Evolutionary conservation across 345 rosid genomes (phyloP).

Genomic region (Combretum micranthum): DNA sequence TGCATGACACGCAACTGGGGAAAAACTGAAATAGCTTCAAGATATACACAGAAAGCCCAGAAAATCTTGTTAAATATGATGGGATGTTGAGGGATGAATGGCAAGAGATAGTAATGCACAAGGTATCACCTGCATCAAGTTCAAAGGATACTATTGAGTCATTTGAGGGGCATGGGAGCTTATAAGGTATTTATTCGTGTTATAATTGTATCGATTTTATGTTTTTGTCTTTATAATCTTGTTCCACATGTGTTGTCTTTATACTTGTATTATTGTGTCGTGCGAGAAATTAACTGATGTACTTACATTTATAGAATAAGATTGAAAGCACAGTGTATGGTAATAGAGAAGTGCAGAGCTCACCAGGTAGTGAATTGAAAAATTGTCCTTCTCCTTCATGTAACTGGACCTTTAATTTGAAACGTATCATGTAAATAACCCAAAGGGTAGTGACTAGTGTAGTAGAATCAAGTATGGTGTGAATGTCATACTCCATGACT

Average conservation of each 20-base stretch:
- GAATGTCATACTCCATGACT: slow-evolving; percentile 99
- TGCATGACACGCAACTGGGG: slow-evolving; percentile 98
- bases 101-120: slow-evolving; percentile 67
- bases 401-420: slow-evolving; percentile 82
- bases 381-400: slow-evolving; percentile 94
- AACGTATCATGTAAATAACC: slow-evolving; percentile 97
- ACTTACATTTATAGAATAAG: no score
- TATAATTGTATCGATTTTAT: no score
- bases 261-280: no score
- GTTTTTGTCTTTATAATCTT: no score
- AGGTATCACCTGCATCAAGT: slow-evolving; percentile 57
- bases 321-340: background rate
- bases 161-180: no score
- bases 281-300: no score
- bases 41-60: slow-evolving; percentile 94
- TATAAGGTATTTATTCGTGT: no score
- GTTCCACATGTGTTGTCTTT: no score
- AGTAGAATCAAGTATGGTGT: slow-evolving; percentile 85
- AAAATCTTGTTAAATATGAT: slow-evolving; percentile 67
- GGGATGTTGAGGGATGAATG: slow-evolving; percentile 90
- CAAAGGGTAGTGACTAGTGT: slow-evolving; percentile 90
- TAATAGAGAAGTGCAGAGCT: slow-evolving; percentile 13
- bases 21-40: slow-evolving; percentile 92
- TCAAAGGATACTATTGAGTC: background rate
- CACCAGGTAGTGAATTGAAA: slow-evolving; percentile 83